A percentile compares a stretch with the other conserved stretches of the same genome.
Evolutionary conservation across 257 asterid genomes (phyloP).

Genomic region (Salvia splendens): DNA sequence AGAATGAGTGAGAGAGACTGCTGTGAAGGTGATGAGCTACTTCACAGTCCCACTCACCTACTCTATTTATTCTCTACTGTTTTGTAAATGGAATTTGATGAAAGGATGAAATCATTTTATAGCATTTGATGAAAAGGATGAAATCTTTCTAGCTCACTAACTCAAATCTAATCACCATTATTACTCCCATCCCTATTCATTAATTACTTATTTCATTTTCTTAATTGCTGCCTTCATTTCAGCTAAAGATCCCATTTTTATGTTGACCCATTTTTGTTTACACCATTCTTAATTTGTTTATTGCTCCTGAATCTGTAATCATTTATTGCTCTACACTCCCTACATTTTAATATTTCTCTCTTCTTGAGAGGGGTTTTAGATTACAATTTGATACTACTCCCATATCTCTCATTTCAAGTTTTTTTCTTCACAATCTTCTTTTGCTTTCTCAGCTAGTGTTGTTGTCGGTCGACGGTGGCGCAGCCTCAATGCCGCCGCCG

Average conservation of each 20-base stretch:
- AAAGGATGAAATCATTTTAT: no score
- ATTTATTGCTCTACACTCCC: constrained; percentile 27
- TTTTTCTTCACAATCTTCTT: constrained; percentile 3
- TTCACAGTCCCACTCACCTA: no score
- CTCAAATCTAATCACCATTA: no score
- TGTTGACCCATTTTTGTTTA: constrained; percentile 17
- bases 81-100: no score
- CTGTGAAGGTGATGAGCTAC: no score
- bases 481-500: constrained; percentile 34
- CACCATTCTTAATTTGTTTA: background rate
- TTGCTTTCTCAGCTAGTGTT: background rate
- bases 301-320: constrained; percentile 34
- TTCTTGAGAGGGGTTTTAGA: constrained; percentile 18
- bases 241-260: constrained; percentile 20
- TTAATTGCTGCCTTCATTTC: constrained; percentile 24
- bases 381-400: background rate
- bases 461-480: constrained; percentile 26
- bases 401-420: constrained; percentile 19
- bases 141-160: no score
- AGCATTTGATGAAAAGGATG: no score
- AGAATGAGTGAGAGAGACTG: no score
- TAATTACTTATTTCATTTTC: constrained; percentile 5
- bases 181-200: background rate
- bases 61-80: no score
- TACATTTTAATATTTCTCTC: constrained; percentile 30